A percentile compares a stretch with the other conserved stretches of the same genome.
These are phyloP conservation scores for Knufia petricola DNA, from an alignment of 2,329 filamentous ascomycete species.

Conservation along the genomic window DNA sequence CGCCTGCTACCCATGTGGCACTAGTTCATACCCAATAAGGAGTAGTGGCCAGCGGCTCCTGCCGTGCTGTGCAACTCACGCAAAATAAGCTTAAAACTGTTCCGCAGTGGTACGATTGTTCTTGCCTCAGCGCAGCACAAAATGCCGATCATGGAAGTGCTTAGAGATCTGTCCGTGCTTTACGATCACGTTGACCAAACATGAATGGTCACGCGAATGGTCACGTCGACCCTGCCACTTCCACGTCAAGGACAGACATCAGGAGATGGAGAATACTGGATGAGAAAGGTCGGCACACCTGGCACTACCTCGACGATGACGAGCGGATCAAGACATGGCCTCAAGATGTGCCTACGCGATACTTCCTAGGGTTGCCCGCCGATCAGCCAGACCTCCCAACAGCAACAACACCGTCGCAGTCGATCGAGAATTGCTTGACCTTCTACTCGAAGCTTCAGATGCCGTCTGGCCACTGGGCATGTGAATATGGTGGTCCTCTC, in stretches of 20 bases:
- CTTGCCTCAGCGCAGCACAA: not conserved
- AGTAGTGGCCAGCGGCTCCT: too few relatives aligned
- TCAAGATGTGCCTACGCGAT: conserved; percentile 81
- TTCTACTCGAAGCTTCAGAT: conserved; percentile 90
- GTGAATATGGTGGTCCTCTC: conserved; percentile 96
- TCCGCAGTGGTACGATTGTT: not conserved
- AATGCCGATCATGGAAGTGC: not conserved
- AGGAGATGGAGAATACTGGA: conserved; percentile 71
- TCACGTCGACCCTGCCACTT: conserved; percentile 1
- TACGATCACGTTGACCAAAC: conserved; percentile 1
- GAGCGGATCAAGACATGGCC: conserved; percentile 68
- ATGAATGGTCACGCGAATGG: conserved; percentile 13
- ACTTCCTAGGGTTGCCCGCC: conserved; percentile 67
- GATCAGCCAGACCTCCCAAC: conserved; percentile 61
- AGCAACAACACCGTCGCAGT: conserved; percentile 62
- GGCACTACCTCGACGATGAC: conserved; percentile 76
- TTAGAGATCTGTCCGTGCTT: not conserved
- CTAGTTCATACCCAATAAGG: too few relatives aligned
- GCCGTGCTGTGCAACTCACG: too few relatives aligned
- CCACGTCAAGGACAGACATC: conserved; percentile 58
- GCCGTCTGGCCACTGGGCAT: conserved; percentile 84
- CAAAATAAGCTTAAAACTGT: not conserved
- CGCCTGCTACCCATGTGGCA: too few relatives aligned
- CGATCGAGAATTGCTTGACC: conserved; percentile 69
- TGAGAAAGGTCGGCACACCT: conserved; percentile 77